Percentiles rank a stretch among this genome's conserved stretches.
Conservation (phyloP, 306 rosid genomes). For the Prunus mume region DNA sequence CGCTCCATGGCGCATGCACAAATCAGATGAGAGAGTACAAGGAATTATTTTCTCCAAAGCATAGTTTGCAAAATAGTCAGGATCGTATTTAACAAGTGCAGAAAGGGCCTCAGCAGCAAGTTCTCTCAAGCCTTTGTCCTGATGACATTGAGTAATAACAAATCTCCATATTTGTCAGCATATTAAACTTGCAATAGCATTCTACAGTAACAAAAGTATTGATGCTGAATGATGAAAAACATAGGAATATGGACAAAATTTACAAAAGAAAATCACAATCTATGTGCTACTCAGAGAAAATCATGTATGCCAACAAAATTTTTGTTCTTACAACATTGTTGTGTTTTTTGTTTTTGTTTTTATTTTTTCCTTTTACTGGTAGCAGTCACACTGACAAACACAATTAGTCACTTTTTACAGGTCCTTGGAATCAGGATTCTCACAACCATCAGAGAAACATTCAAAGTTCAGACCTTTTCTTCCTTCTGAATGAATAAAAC, state of each 20-base stretch:
- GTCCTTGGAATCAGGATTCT: neutral
- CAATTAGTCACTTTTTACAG: neutral
- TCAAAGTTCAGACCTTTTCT: neutral
- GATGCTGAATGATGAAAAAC: neutral
- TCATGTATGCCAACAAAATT: no score
- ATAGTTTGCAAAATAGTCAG: constrained; percentile 57
- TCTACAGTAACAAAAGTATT: constrained; percentile 13
- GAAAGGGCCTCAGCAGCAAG: constrained; percentile 88
- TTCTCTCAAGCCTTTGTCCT: constrained; percentile 96
- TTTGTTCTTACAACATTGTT: no score
- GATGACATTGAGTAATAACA: constrained; percentile 26
- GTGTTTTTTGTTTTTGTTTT: neutral
- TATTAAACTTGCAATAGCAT: constrained; percentile 18
- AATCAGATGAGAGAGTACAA: constrained; percentile 84
- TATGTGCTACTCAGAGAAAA: no score
- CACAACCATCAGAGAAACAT: neutral
- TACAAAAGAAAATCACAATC: neutral
- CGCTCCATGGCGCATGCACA: constrained; percentile 97
- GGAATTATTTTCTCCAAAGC: constrained; percentile 75
- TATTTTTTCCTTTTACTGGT: neutral
- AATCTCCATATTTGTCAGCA: constrained; percentile 21
- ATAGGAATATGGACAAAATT: neutral
- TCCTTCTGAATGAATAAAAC: neutral
- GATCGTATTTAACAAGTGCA: constrained; percentile 76
- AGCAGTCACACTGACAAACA: neutral